phyloP scores from a whole-genome alignment of 441 rosid species.

The Croton laevigatus region DNA sequence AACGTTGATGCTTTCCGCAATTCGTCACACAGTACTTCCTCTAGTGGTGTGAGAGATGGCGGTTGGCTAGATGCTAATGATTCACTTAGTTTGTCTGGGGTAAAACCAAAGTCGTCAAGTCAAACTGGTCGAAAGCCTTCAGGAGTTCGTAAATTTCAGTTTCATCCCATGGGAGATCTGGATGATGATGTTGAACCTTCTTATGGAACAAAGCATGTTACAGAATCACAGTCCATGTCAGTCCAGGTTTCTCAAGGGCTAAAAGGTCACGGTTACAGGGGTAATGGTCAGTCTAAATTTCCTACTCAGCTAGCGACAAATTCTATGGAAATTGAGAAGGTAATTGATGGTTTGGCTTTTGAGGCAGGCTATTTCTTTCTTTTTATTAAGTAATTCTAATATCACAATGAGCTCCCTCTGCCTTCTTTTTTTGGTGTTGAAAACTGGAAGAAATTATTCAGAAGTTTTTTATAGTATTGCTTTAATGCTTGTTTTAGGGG shows the following conservation, averaged over 20 bases:
- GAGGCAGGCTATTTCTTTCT: not conserved
- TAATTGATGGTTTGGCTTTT: conserved; percentile 22
- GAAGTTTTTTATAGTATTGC: conserved; percentile 17
- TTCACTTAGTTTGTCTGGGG: conserved; percentile 37
- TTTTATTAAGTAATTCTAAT: not conserved
- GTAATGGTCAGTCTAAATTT: conserved; percentile 43
- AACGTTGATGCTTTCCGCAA: conserved; percentile 38
- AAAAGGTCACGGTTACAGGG: conserved; percentile 34
- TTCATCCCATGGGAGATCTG: conserved; percentile 86
- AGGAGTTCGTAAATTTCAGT: conserved; percentile 66
- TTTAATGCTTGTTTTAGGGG: conserved; percentile 32
- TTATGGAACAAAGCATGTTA: conserved; percentile 32
- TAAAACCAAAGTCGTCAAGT: conserved; percentile 48
- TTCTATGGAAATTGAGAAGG: conserved; percentile 45
- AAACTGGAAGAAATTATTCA: not conserved
- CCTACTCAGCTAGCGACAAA: conserved; percentile 39
- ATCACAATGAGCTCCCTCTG: not conserved
- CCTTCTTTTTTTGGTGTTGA: not conserved
- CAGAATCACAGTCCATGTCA: conserved; percentile 32
- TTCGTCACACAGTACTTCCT: conserved; percentile 28
- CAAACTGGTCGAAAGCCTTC: conserved; percentile 41
- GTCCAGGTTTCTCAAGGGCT: conserved; percentile 44
- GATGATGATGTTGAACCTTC: conserved; percentile 48
- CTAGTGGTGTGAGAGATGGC: conserved; percentile 38
- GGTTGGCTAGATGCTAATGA: conserved; percentile 46